phyloP scores from a whole-genome alignment of 176 grass and related monocot species.

The Musa troglodytarum region DNA sequence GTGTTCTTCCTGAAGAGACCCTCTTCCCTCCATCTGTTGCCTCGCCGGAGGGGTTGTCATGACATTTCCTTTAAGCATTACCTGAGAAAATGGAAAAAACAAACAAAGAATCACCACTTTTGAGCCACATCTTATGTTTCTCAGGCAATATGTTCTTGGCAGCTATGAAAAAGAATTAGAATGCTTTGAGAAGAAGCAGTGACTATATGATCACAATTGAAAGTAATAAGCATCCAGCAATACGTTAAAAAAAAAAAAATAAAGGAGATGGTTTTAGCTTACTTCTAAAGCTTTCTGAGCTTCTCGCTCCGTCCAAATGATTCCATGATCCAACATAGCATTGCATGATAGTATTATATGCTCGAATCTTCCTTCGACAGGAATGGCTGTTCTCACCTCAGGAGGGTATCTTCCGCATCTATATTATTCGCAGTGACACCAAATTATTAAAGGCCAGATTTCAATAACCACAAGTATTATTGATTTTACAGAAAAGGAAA shows the following conservation, averaged over 20 bases:
- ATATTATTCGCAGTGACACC: constrained; percentile 1
- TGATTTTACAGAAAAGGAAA: not conserved
- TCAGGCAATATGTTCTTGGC: not conserved
- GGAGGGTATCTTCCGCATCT: constrained; percentile 91
- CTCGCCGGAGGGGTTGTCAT: constrained; percentile 34
- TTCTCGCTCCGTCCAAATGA: constrained; percentile 90
- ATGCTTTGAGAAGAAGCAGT: too few relatives aligned
- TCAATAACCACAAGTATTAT: not conserved
- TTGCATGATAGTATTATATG: constrained; percentile 95
- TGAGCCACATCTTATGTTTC: not conserved
- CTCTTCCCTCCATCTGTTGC: constrained; percentile 58
- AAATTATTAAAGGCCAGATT: not conserved
- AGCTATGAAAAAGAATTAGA: too few relatives aligned
- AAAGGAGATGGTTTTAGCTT: constrained; percentile 3
- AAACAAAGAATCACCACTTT: not conserved
- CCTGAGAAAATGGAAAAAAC: constrained; percentile 26
- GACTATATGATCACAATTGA: not conserved
- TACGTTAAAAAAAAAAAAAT: not conserved
- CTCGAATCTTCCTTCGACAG: constrained; percentile 90
- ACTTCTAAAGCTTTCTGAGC: constrained; percentile 71
- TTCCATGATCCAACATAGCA: constrained; percentile 85
- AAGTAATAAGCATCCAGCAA: not conserved
- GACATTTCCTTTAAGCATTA: constrained; percentile 42
- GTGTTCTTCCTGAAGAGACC: constrained; percentile 61
- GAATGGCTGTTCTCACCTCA: constrained; percentile 90